phyloP scores from a whole-genome alignment of 345 rosid species.

The Lepidium sativum region DNA sequence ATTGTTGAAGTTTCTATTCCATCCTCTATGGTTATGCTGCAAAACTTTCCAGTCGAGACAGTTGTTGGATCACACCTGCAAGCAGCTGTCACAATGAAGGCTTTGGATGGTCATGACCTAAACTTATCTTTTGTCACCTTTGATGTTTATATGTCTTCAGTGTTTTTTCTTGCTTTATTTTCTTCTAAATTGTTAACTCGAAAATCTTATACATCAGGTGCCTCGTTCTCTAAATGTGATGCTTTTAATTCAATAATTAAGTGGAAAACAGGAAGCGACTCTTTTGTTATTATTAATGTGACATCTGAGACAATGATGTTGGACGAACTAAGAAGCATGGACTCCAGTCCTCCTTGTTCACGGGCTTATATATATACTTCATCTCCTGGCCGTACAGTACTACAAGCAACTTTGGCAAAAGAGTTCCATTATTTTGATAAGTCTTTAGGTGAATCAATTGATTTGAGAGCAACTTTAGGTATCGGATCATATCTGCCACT shows the following conservation, averaged over 20 bases:
- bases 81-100: slow-evolving; percentile 79
- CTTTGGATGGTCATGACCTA: slow-evolving; percentile 50
- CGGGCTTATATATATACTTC: slow-evolving; percentile 59
- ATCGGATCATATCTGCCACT: slow-evolving; percentile 81
- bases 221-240: slow-evolving; percentile 60
- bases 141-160: slow-evolving; percentile 15
- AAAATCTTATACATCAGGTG: slow-evolving; percentile 43
- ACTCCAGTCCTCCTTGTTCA: slow-evolving; percentile 65
- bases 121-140: slow-evolving; percentile 18
- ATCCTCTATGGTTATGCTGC: slow-evolving; percentile 69
- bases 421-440: slow-evolving; percentile 47
- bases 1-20: slow-evolving; percentile 74
- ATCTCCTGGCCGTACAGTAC: slow-evolving; percentile 60
- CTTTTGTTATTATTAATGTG: slow-evolving; percentile 54
- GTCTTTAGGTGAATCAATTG: slow-evolving; percentile 41
- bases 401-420: slow-evolving; percentile 69
- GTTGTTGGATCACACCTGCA: slow-evolving; percentile 70
- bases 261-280: slow-evolving; percentile 75
- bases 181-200: slow-evolving; percentile 5
- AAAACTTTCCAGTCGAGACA: slow-evolving; percentile 71
- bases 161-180: slow-evolving; percentile 10
- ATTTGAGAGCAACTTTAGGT: slow-evolving; percentile 59
- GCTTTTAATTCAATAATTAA: slow-evolving; percentile 59
- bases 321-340: slow-evolving; percentile 28
- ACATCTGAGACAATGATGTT: slow-evolving; percentile 35